These are phyloP conservation scores for Tylopilus sp. DNA, from an alignment of 768 basidiomycete species.

Conservation along the genomic window DNA sequence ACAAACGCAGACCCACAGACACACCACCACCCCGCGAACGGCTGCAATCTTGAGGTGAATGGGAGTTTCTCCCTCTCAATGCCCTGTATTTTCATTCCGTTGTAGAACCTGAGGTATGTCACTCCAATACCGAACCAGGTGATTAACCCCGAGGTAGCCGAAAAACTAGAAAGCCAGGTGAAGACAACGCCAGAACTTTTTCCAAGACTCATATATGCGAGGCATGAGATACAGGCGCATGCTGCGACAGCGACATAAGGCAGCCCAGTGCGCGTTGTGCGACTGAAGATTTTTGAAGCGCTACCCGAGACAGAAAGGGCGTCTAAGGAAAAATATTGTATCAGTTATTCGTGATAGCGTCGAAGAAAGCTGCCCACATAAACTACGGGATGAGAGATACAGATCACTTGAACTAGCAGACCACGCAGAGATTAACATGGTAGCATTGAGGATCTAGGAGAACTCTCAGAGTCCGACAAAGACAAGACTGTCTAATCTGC, in stretches of 20 bases:
- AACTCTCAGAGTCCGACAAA: neutral
- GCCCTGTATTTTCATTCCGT: conserved; percentile 47
- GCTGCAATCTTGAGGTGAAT: conserved; percentile 33
- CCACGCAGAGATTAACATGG: conserved; percentile 1
- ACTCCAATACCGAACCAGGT: too few species aligned
- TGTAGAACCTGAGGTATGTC: too few species aligned
- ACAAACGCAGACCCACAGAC: conserved; percentile 36
- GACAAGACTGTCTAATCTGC: too few species aligned
- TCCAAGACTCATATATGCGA: conserved; percentile 39
- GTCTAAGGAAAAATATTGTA: conserved; percentile 33
- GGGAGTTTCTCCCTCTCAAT: conserved; percentile 45
- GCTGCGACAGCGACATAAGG: neutral
- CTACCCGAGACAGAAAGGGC: conserved; percentile 52
- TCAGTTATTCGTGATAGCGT: too few species aligned
- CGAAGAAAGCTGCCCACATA: too few species aligned
- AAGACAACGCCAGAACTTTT: conserved; percentile 35
- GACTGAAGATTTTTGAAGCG: too few species aligned
- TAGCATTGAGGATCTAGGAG: conserved; percentile 3
- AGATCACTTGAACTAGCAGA: too few species aligned
- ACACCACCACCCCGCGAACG: too few species aligned
- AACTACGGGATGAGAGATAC: too few species aligned
- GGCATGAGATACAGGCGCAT: conserved; percentile 30
- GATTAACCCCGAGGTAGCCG: too few species aligned
- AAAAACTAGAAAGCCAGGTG: too few species aligned
- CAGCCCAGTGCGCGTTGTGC: too few species aligned